These are phyloP conservation scores for Coniella lustricola DNA, from an alignment of 2,329 filamentous ascomycete genomes.

Conservation along the genomic window DNA sequence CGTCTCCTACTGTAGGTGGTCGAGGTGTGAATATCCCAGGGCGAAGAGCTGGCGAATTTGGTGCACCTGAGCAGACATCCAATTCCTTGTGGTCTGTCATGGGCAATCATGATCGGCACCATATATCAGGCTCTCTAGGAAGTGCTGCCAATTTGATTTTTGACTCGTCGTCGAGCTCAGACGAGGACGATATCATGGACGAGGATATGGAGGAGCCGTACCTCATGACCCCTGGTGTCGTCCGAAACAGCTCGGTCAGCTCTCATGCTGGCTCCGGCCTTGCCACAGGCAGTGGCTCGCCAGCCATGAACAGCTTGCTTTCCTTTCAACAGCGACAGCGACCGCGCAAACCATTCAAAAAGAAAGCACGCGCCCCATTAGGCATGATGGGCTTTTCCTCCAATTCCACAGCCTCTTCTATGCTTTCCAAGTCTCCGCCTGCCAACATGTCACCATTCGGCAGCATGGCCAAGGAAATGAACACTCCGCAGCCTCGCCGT, in stretches of 20 bases:
- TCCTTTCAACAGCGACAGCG: constrained; percentile 76
- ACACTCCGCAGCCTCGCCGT: constrained; percentile 51
- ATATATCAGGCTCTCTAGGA: constrained; percentile 66
- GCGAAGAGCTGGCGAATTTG: constrained; percentile 41
- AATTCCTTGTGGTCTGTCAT: constrained; percentile 67
- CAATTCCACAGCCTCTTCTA: constrained; percentile 25
- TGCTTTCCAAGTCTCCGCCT: constrained; percentile 68
- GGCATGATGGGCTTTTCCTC: constrained; percentile 43
- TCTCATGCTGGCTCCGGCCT: constrained; percentile 8
- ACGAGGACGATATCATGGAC: constrained; percentile 64
- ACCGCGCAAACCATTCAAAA: constrained; percentile 60
- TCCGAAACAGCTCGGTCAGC: constrained; percentile 41
- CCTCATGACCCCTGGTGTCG: constrained; percentile 72
- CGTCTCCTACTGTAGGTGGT: constrained; percentile 76
- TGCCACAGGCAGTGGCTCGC: constrained; percentile 54
- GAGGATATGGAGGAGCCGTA: constrained; percentile 75
- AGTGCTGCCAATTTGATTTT: constrained; percentile 71
- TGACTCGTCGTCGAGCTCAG: constrained; percentile 65
- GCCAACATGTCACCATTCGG: constrained; percentile 23
- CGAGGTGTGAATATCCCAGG: constrained; percentile 56
- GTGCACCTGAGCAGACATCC: constrained; percentile 55
- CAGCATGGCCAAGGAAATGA: constrained; percentile 30
- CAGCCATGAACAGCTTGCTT: constrained; percentile 67
- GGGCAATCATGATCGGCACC: constrained; percentile 60
- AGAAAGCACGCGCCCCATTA: constrained; percentile 38